phyloP scores from a whole-genome alignment of 805 yeast species.

The Suhomyces kilbournensis region DNA sequence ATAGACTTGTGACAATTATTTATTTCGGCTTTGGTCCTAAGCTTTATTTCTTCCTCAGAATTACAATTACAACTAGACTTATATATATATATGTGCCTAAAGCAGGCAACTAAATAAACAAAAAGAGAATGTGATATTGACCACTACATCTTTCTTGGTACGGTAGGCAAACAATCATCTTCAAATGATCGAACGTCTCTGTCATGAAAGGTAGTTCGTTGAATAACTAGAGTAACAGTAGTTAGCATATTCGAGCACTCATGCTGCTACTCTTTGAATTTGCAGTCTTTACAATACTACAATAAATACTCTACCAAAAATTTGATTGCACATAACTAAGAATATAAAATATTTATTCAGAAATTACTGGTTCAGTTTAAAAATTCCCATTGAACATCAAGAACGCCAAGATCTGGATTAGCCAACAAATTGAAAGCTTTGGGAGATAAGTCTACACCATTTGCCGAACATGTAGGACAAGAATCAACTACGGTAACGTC shows the following conservation, averaged over 20 bases:
- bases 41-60: neutral
- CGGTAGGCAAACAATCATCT: neutral
- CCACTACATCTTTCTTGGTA: neutral
- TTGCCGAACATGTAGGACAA: constrained; percentile 49
- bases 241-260: neutral
- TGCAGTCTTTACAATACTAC: neutral
- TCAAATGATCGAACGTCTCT: neutral
- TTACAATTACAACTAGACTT: neutral
- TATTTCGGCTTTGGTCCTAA: neutral
- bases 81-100: neutral
- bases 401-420: constrained; percentile 49
- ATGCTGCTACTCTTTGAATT: neutral
- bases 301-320: neutral
- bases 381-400: constrained; percentile 50
- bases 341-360: neutral
- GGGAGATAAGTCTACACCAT: constrained; percentile 58
- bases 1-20: neutral
- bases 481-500: constrained; percentile 54
- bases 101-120: neutral
- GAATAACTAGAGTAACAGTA: neutral
- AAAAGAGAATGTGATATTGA: neutral
- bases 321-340: neutral
- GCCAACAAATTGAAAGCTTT: constrained; percentile 52
- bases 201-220: neutral
- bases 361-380: neutral